Evolutionary conservation across 257 asterid species (phyloP).

Genomic region (Mitragyna speciosa): DNA sequence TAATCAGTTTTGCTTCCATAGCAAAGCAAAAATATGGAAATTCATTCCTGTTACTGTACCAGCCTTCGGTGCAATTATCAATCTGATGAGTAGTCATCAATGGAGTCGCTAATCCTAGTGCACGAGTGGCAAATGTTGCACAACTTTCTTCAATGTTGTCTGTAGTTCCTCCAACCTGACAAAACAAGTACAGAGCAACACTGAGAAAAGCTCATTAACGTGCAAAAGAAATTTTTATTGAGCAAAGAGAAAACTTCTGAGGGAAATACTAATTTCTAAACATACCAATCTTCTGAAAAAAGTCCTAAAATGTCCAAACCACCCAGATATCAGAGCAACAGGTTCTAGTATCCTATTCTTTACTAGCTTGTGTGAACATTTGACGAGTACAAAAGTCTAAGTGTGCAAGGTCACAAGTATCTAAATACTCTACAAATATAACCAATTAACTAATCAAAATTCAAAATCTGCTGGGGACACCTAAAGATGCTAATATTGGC

Average conservation of each 20-base stretch:
- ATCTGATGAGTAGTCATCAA: conserved; percentile 95
- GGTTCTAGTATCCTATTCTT: not conserved
- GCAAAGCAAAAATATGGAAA: conserved; percentile 18
- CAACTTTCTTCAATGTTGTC: conserved; percentile 94
- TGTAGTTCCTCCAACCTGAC: conserved; percentile 95
- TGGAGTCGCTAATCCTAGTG: conserved; percentile 67
- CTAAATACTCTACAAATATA: not conserved
- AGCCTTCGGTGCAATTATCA: conserved; percentile 95
- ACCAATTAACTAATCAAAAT: not conserved
- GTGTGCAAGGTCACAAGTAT: not conserved
- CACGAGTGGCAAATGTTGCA: conserved; percentile 88
- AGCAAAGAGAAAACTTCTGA: not conserved
- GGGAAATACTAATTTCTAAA: not conserved
- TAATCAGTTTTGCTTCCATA: conserved; percentile 16
- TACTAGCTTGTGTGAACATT: not conserved
- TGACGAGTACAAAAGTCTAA: not conserved
- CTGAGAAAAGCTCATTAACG: not conserved
- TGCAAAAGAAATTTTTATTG: no score
- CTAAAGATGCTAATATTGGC: not conserved
- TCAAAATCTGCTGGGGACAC: not conserved
- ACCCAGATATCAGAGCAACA: not conserved
- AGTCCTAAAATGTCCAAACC: not conserved
- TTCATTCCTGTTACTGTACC: conserved; percentile 41
- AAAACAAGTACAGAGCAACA: not conserved
- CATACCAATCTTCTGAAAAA: not conserved